These are phyloP conservation scores for Alternaria gaisen DNA, from an alignment of 2,329 filamentous ascomycete species.

Conservation along the genomic window DNA sequence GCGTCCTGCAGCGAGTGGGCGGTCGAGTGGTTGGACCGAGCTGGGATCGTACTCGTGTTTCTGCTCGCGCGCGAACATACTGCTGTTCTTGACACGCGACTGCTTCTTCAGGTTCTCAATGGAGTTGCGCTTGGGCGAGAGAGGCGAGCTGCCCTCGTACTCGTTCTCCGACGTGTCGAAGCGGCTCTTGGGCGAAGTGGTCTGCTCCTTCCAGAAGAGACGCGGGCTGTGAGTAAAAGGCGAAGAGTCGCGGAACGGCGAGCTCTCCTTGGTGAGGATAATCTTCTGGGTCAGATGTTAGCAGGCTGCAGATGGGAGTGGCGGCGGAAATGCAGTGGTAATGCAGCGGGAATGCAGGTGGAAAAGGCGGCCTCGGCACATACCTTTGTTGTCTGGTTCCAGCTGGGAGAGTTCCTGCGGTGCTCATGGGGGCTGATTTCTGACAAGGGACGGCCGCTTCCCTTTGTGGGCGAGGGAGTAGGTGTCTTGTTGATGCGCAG, in stretches of 20 bases:
- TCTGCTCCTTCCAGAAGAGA: conserved; percentile 86
- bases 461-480: conserved; percentile 71
- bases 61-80: conserved; percentile 91
- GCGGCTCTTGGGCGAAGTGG: conserved; percentile 68
- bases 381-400: conserved; percentile 79
- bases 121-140: conserved; percentile 81
- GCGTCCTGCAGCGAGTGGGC: conserved; percentile 74
- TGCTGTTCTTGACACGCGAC: conserved; percentile 97
- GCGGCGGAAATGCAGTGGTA: background rate
- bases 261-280: conserved; percentile 75
- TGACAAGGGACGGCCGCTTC: conserved; percentile 72
- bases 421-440: conserved; percentile 88
- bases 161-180: conserved; percentile 72
- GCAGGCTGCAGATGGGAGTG: conserved; percentile 23
- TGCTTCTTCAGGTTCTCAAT: conserved; percentile 95
- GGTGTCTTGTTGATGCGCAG: conserved; percentile 78
- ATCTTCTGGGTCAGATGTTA: conserved; percentile 65
- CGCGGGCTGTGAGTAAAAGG: conserved; percentile 79
- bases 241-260: conserved; percentile 81
- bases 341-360: background rate
- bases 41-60: conserved; percentile 92
- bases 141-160: conserved; percentile 65
- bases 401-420: conserved; percentile 91
- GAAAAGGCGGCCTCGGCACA: background rate
- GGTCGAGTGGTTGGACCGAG: conserved; percentile 78